phyloP scores from a whole-genome alignment of 2,329 filamentous ascomycete species.

The Colletotrichum sp. region DNA sequence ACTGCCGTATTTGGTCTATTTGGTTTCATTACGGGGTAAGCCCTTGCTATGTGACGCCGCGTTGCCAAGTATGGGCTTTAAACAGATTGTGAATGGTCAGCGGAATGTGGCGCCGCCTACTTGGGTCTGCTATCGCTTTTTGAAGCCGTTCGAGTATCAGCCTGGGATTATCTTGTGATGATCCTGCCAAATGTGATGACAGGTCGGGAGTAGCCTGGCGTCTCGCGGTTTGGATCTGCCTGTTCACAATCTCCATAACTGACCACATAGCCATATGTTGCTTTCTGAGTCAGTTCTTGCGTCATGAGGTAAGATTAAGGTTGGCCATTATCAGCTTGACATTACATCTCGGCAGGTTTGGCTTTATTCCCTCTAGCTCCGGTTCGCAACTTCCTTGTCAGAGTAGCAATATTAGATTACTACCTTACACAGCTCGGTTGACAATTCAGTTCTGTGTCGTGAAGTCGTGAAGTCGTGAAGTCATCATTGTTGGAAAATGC shows the following conservation, averaged over 20 bases:
- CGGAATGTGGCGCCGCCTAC: neutral
- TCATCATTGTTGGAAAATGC: neutral
- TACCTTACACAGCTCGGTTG: neutral
- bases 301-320: neutral
- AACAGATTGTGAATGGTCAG: neutral
- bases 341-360: neutral
- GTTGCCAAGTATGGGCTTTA: neutral
- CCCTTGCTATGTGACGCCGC: neutral
- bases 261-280: fast-evolving
- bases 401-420: no score
- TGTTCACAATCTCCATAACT: neutral
- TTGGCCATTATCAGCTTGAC: neutral
- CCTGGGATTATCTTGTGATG: neutral
- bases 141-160: neutral
- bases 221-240: neutral
- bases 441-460: fast-evolving
- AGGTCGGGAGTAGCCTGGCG: neutral
- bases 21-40: neutral
- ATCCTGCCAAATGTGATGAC: neutral
- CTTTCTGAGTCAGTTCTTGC: neutral
- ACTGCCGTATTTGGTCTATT: neutral
- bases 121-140: neutral
- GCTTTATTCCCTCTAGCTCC: no score
- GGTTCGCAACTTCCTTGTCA: no score
- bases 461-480: fast-evolving